Evolutionary conservation across 2,329 filamentous ascomycete genomes (phyloP).

Genomic region (Acrodontium crateriforme): DNA sequence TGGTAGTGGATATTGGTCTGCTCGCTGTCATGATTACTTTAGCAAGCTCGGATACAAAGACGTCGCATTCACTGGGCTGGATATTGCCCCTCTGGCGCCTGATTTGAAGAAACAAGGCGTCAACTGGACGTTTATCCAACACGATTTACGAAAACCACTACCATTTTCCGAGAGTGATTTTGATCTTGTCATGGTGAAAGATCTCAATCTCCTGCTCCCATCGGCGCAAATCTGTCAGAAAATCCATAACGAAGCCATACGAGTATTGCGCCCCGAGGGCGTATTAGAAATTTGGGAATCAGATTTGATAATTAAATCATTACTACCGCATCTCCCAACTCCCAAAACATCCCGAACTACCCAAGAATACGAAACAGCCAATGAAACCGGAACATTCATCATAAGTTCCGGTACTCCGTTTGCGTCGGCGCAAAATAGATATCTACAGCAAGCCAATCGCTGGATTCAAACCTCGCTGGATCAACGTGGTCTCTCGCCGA

Average conservation of each 20-base stretch:
- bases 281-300: constrained; percentile 81
- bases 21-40: constrained; percentile 72
- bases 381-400: constrained; percentile 64
- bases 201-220: constrained; percentile 57
- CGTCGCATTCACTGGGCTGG: constrained; percentile 69
- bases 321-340: constrained; percentile 61
- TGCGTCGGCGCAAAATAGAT: constrained; percentile 66
- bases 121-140: constrained; percentile 78
- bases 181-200: constrained; percentile 80
- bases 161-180: constrained; percentile 72
- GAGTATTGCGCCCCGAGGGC: constrained; percentile 64
- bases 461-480: constrained; percentile 72
- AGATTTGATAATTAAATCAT: constrained; percentile 69
- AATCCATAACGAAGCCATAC: constrained; percentile 59
- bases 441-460: constrained; percentile 66
- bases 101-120: constrained; percentile 57
- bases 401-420: constrained; percentile 75
- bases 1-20: constrained; percentile 79
- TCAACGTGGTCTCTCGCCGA: constrained; percentile 50
- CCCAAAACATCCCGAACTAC: constrained; percentile 39
- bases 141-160: constrained; percentile 68
- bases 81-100: constrained; percentile 60
- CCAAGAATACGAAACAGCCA: constrained; percentile 49
- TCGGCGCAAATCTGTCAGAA: constrained; percentile 39
- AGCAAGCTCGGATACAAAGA: constrained; percentile 50